These are phyloP conservation scores for Piedraia hortae DNA, from an alignment of 2,329 filamentous ascomycete species.

Conservation along the genomic window DNA sequence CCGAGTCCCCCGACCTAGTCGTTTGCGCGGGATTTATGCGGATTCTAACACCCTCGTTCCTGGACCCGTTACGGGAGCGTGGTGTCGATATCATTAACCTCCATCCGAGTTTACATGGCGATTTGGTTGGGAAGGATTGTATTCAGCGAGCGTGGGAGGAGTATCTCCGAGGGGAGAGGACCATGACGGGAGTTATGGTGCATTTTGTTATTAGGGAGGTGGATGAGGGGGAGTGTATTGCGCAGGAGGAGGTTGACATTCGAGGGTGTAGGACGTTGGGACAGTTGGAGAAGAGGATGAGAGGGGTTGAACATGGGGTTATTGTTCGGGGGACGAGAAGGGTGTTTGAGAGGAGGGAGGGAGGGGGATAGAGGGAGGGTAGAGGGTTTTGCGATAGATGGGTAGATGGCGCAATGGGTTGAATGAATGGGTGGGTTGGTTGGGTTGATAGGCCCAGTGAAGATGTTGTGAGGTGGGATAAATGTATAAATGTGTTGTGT, in stretches of 20 bases:
- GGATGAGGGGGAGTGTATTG: slow-evolving; percentile 48
- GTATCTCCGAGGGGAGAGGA: slow-evolving; percentile 38
- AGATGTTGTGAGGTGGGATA: no score
- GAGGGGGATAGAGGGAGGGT: no score
- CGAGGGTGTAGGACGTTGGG: slow-evolving; percentile 31
- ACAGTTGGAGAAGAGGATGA: slow-evolving; percentile 43
- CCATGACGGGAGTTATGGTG: slow-evolving; percentile 58
- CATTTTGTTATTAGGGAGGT: slow-evolving; percentile 56
- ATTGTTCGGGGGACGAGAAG: slow-evolving; percentile 46
- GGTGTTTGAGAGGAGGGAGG: slow-evolving; percentile 20
- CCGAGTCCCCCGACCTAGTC: slow-evolving; percentile 40
- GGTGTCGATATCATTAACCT: slow-evolving; percentile 52
- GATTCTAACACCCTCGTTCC: slow-evolving; percentile 41
- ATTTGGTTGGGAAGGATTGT: slow-evolving; percentile 43
- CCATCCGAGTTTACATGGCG: slow-evolving; percentile 46
- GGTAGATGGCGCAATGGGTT: no score
- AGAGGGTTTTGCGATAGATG: no score
- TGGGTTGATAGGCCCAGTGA: no score
- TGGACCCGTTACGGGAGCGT: slow-evolving; percentile 35
- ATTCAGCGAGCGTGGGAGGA: slow-evolving; percentile 55
- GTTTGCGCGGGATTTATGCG: slow-evolving; percentile 78
- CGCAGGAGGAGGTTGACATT: slow-evolving; percentile 39
- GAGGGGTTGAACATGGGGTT: slow-evolving; percentile 46
- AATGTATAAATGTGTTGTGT: no score
- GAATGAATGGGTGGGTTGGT: no score